Evolutionary conservation across 75 land plant species (phyloP).

Genomic region (Pseudotsuga menziesii): DNA sequence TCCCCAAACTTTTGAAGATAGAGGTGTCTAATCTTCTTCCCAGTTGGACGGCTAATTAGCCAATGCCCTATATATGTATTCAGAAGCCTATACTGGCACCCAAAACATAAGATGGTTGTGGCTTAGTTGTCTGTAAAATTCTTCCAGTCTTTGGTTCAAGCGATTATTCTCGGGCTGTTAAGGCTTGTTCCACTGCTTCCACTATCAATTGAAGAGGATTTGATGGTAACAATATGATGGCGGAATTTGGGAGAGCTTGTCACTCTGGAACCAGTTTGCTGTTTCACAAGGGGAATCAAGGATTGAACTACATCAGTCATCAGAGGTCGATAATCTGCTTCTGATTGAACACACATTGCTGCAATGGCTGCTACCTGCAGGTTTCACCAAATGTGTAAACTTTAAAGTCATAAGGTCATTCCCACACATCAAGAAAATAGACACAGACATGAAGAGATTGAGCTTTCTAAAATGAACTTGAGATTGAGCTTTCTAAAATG

Average conservation of each 20-base stretch:
- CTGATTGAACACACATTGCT: slow-evolving; percentile 83
- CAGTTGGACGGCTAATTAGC: not conserved
- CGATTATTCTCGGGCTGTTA: not conserved
- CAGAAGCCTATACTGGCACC: not conserved
- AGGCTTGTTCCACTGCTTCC: slow-evolving; percentile 20
- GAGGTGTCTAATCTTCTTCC: not conserved
- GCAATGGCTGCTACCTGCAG: slow-evolving; percentile 77
- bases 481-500: not conserved
- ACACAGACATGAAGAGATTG: not conserved
- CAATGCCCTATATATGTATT: not conserved
- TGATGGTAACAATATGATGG: slow-evolving; percentile 19
- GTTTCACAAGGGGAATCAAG: slow-evolving; percentile 59
- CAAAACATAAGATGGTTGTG: slow-evolving; percentile 6
- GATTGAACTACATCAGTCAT: slow-evolving; percentile 93
- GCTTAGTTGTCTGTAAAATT: not conserved
- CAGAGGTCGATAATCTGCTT: slow-evolving; percentile 78
- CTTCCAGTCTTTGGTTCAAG: not conserved
- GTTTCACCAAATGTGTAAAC: not conserved
- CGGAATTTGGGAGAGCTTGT: slow-evolving; percentile 21
- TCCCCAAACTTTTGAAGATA: not conserved
- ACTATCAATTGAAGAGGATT: slow-evolving; percentile 20
- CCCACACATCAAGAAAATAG: not conserved
- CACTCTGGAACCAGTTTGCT: slow-evolving; percentile 5
- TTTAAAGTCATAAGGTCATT: too few relatives aligned
- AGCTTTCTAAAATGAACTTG: too few relatives aligned